Conservation (phyloP, 2,329 filamentous ascomycete genomes). For the Penicillium sp. region DNA sequence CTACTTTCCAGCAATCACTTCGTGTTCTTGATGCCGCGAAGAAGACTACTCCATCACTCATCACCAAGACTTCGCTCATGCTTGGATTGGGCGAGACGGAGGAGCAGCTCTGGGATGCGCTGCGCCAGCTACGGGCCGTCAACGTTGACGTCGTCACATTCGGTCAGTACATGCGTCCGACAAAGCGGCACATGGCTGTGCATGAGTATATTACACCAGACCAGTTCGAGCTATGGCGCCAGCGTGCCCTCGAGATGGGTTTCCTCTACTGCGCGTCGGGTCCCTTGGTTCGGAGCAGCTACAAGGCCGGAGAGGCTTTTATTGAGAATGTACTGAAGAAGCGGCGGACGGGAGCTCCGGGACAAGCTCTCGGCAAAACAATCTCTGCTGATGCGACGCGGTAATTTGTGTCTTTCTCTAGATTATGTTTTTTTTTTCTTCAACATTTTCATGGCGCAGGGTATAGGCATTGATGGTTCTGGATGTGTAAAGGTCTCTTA, state of each 20-base stretch:
- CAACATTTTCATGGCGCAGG: conserved; percentile 20
- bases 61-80: conserved; percentile 99
- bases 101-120: conserved; percentile 77
- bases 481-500: background rate
- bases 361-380: conserved; percentile 30
- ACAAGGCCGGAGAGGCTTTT: conserved; percentile 97
- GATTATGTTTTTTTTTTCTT: background rate
- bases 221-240: conserved; percentile 88
- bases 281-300: conserved; percentile 89
- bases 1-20: conserved; percentile 85
- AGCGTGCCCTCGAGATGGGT: conserved; percentile 88
- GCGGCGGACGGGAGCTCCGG: conserved; percentile 51
- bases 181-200: conserved; percentile 96
- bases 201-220: conserved; percentile 93
- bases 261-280: conserved; percentile 97
- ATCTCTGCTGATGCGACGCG: conserved; percentile 33
- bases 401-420: conserved; percentile 24
- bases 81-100: conserved; percentile 92
- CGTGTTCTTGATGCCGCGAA: conserved; percentile 82
- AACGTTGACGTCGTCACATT: conserved; percentile 96
- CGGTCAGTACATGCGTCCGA: conserved; percentile 99
- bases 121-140: conserved; percentile 77
- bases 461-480: conserved; percentile 10
- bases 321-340: conserved; percentile 98
- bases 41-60: conserved; percentile 73